Base-by-base conservation (phyloP, 1,284 basidiomycete species). In the Sanguinoderma infundibulare region DNA sequence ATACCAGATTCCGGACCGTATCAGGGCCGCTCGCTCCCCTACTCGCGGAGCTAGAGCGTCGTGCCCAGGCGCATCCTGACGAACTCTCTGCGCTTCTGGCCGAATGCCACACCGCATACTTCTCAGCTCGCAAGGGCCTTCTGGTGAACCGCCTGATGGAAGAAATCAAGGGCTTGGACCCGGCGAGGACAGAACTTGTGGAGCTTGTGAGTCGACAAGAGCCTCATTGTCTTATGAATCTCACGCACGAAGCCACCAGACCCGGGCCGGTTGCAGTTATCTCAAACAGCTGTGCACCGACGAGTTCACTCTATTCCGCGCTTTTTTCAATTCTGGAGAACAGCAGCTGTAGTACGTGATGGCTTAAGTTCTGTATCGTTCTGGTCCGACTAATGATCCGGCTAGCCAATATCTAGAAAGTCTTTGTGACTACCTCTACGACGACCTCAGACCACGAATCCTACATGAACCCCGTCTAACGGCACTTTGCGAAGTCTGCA, bases 401-500 rank as follows among this genome's bases (percentile, higher is more conserved):
- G 26, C 26, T 70, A 96, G 94, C 70, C 83, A 86, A 61, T 98
- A 94, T 75, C 83, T 98, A 24, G 95, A 97, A 77, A 87, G 84
- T 5, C 82, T 98, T 0, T 98, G 95, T 69, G 96, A 98, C 76
- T 87, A 95, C 69, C 85, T 98, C 26, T 97, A 96, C 72, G 96
- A 98, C 74, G 92, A 96, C 67, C 85, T 98, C 3, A 90, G 96
- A 1, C 96, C 96, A 5, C 88, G 95, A 6, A 97, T 98, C 67
- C 83, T 98, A 1, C 95, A 98, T 70, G 96, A 98, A 72, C 89
- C 90, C 0, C 87, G 90, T 5, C 85, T 98, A 50, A 90, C 90
- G 1, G 88, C 89, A 0, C 86, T 98, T 1, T 96, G 95, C 71
- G 92, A 96, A 75, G 92, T 98, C 32, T 98, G 95, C 79, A 97